Evolutionary conservation across 139 green algal genomes (phyloP).

Genomic region (Yamagishiella unicocca): DNA sequence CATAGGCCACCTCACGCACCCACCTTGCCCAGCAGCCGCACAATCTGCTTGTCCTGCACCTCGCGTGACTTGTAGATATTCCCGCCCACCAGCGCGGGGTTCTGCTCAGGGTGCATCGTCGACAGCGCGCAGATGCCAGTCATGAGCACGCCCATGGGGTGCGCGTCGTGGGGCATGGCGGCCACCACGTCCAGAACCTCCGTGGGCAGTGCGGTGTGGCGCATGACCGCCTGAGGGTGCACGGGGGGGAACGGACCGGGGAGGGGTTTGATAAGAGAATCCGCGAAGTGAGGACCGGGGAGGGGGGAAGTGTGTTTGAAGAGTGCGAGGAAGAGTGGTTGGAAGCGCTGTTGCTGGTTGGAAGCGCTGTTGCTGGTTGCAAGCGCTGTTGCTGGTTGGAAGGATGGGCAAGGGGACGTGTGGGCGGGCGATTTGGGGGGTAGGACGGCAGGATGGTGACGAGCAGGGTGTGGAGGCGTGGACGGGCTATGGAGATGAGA

Average conservation of each 20-base stretch:
- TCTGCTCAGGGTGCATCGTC: slow-evolving; percentile 92
- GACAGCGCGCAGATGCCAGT: slow-evolving; percentile 86
- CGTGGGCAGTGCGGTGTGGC: slow-evolving; percentile 87
- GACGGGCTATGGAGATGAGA: too few species aligned
- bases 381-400: too few species aligned
- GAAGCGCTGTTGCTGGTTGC: too few species aligned
- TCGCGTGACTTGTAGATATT: slow-evolving; percentile 90
- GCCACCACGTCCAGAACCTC: slow-evolving; percentile 81
- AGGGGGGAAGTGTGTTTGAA: too few species aligned
- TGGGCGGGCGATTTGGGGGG: too few species aligned
- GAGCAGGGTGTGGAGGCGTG: too few species aligned
- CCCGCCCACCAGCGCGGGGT: slow-evolving; percentile 93
- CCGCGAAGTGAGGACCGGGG: too few species aligned
- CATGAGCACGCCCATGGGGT: slow-evolving; percentile 95
- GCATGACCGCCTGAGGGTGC: slow-evolving; percentile 86
- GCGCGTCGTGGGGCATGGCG: slow-evolving; percentile 92
- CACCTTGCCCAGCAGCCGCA: slow-evolving; percentile 90
- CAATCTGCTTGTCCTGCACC: slow-evolving; percentile 98
- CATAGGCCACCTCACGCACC: background rate
- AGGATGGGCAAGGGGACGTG: too few species aligned
- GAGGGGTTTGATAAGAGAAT: background rate
- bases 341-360: too few species aligned
- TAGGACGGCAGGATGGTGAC: too few species aligned
- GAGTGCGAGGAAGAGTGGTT: too few species aligned
- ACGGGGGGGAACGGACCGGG: too few species aligned